These are phyloP conservation scores for Gossypium davidsonii DNA, from an alignment of 441 rosid genomes.

Conservation along the genomic window DNA sequence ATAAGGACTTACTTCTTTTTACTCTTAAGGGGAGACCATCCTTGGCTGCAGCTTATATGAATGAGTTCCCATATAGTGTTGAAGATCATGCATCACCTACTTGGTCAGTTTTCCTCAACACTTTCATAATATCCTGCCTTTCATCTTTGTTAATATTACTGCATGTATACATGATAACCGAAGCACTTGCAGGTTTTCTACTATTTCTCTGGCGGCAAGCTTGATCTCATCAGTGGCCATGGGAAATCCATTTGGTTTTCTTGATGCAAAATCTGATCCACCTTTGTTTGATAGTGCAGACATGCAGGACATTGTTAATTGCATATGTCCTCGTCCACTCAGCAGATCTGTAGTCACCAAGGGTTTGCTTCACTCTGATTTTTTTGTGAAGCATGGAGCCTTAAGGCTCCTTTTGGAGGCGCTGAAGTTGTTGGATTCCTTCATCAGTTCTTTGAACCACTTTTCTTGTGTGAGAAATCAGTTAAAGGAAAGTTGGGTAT, in stretches of 20 bases:
- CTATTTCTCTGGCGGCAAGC: constrained; percentile 74
- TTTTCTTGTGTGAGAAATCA: constrained; percentile 27
- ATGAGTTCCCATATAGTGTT: constrained; percentile 81
- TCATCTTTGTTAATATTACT: constrained; percentile 16
- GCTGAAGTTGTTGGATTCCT: constrained; percentile 60
- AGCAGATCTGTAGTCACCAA: constrained; percentile 66
- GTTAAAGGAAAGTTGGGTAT: constrained; percentile 34
- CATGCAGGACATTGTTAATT: constrained; percentile 55
- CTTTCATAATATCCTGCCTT: constrained; percentile 10
- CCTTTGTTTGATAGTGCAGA: constrained; percentile 37
- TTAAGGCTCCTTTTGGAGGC: constrained; percentile 75
- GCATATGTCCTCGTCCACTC: constrained; percentile 70
- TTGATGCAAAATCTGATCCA: constrained; percentile 36
- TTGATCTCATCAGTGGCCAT: constrained; percentile 54
- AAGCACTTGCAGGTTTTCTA: constrained; percentile 73
- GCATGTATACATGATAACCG: constrained; percentile 32
- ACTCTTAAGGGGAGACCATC: constrained; percentile 63
- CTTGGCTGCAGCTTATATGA: constrained; percentile 69
- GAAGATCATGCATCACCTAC: constrained; percentile 71
- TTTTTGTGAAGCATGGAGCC: constrained; percentile 77
- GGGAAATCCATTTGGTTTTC: constrained; percentile 53
- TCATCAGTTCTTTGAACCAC: constrained; percentile 37
- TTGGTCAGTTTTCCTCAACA: constrained; percentile 58
- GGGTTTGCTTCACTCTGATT: constrained; percentile 84
- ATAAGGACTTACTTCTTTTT: constrained; percentile 76